Evolutionary conservation across 2,329 filamentous ascomycete genomes (phyloP).

Genomic region (Penicillium janthinellum): DNA sequence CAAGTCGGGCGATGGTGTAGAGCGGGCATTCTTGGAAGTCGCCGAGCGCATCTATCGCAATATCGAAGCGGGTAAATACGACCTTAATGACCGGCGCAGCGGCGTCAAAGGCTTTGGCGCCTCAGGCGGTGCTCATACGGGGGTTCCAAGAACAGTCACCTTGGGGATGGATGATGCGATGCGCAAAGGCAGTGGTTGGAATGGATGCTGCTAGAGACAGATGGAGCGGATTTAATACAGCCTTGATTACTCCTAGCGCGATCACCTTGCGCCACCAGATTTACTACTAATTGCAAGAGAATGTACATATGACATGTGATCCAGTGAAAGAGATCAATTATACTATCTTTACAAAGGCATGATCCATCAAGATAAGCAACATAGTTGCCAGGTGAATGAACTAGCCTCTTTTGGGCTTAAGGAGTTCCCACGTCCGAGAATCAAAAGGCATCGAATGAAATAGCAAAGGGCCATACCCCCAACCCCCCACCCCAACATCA

Average conservation of each 20-base stretch:
- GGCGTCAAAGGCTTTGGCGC: constrained; percentile 73
- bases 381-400: background rate
- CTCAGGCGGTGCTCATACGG: constrained; percentile 39
- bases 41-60: constrained; percentile 96
- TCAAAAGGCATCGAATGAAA: background rate
- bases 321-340: constrained; percentile 1
- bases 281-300: constrained; percentile 2
- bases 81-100: constrained; percentile 87
- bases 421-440: background rate
- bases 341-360: constrained; percentile 8
- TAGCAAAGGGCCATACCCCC: background rate
- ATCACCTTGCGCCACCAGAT: background rate
- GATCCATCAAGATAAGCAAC: constrained; percentile 1
- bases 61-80: constrained; percentile 92
- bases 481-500: background rate
- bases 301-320: constrained; percentile 6
- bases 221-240: background rate
- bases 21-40: constrained; percentile 88
- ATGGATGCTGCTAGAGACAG: constrained; percentile 40
- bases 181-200: constrained; percentile 43
- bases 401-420: background rate
- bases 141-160: constrained; percentile 45
- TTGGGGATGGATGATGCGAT: constrained; percentile 52
- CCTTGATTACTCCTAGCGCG: background rate
- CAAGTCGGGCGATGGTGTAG: constrained; percentile 92